Evolutionary conservation across 106 monocot species (phyloP).

Genomic region (Cymbidium sinense): DNA sequence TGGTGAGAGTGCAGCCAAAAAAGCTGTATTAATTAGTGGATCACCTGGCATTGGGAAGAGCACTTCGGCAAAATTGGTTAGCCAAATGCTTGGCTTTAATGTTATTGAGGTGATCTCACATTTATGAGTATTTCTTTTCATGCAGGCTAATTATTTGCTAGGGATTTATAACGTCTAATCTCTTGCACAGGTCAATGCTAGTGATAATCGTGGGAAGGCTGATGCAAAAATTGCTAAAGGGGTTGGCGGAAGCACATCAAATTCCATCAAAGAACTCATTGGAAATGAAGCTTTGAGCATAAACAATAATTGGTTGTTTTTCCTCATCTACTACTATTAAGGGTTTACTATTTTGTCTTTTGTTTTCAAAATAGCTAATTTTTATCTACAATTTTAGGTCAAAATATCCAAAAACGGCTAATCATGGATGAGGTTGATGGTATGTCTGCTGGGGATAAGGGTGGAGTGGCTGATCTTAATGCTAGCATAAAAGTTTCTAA

Average conservation of each 20-base stretch:
- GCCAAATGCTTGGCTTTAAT: constrained; percentile 92
- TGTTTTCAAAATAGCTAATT: constrained; percentile 2
- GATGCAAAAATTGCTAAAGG: constrained; percentile 87
- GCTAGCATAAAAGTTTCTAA: constrained; percentile 93
- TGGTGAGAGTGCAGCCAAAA: constrained; percentile 77
- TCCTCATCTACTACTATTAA: neutral
- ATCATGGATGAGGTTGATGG: constrained; percentile 99
- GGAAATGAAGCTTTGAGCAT: constrained; percentile 60
- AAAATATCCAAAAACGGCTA: constrained; percentile 69
- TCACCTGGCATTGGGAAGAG: constrained; percentile 96
- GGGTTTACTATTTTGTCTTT: neutral
- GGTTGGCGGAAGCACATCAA: constrained; percentile 75
- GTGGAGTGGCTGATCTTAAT: constrained; percentile 98
- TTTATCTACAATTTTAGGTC: constrained; percentile 35
- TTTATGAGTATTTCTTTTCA: neutral
- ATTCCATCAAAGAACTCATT: constrained; percentile 95
- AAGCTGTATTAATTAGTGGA: constrained; percentile 90
- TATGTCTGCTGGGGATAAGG: constrained; percentile 99
- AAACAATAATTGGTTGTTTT: constrained; percentile 56
- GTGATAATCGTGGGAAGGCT: constrained; percentile 97
- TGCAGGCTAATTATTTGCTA: neutral
- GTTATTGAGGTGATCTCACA: constrained; percentile 62
- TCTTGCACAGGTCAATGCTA: constrained; percentile 93
- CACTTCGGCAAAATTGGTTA: constrained; percentile 81
- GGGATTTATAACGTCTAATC: neutral